Conservation (phyloP, 257 asterid genomes). For the Petunia secreta region DNA sequence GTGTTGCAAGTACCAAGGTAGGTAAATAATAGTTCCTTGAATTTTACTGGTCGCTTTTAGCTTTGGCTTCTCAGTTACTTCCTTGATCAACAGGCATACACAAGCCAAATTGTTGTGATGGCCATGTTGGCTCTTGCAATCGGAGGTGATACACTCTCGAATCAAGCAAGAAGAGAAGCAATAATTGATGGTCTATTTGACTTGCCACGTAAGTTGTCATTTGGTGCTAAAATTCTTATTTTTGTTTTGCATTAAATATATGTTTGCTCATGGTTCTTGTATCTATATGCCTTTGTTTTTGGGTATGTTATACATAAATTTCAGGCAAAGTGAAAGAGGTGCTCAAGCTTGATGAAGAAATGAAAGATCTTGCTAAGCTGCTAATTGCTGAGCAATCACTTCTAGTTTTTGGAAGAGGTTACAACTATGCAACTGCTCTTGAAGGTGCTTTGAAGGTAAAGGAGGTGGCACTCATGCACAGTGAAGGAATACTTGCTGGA, state of each 20-base stretch:
- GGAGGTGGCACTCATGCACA: slow-evolving; percentile 98
- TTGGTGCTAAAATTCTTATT: slow-evolving; percentile 21
- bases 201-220: slow-evolving; percentile 72
- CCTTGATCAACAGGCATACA: slow-evolving; percentile 72
- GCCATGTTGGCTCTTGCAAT: slow-evolving; percentile 97
- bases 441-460: slow-evolving; percentile 99
- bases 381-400: slow-evolving; percentile 90
- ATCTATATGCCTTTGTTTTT: slow-evolving; percentile 19
- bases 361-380: slow-evolving; percentile 82
- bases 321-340: slow-evolving; percentile 88
- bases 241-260: background rate
- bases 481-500: slow-evolving; percentile 99
- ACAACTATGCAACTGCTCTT: slow-evolving; percentile 89
- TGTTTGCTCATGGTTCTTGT: slow-evolving; percentile 8
- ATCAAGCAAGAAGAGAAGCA: slow-evolving; percentile 79
- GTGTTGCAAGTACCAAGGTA: slow-evolving; percentile 99
- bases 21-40: slow-evolving; percentile 20
- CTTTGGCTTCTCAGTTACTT: slow-evolving; percentile 29
- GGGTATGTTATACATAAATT: slow-evolving; percentile 28
- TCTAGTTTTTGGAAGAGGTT: slow-evolving; percentile 97
- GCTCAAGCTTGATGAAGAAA: slow-evolving; percentile 86
- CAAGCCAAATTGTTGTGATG: slow-evolving; percentile 98
- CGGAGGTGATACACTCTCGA: slow-evolving; percentile 85
- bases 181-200: slow-evolving; percentile 85
- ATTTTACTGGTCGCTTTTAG: background rate